Conservation (phyloP, 2,329 filamentous ascomycete genomes). For the Botryotinia calthae region DNA sequence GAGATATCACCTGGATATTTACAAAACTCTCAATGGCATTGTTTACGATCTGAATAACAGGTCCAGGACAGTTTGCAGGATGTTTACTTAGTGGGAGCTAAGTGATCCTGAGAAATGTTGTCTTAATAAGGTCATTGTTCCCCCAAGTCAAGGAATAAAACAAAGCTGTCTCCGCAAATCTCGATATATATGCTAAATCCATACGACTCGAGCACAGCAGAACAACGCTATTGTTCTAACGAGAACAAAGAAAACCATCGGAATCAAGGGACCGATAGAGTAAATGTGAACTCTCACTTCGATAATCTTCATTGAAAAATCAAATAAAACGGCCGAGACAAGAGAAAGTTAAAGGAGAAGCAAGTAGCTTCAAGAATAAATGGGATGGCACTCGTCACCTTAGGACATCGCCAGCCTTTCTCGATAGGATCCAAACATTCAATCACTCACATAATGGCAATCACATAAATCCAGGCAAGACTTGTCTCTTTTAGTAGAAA, state of each 20-base stretch:
- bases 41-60: not conserved
- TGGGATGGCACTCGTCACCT: not conserved
- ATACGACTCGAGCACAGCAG: not conserved
- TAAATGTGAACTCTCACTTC: not conserved
- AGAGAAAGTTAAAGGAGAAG: not conserved
- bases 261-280: not conserved
- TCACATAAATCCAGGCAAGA: not conserved
- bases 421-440: no score
- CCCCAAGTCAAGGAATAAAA: not conserved
- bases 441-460: not conserved
- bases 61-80: not conserved
- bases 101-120: not conserved
- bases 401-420: no score
- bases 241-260: not conserved
- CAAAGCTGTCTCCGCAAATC: not conserved
- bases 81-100: not conserved
- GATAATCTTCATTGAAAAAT: no score
- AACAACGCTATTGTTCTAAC: not conserved
- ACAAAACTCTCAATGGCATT: not conserved
- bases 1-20: not conserved
- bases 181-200: not conserved
- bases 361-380: not conserved
- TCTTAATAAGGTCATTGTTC: not conserved
- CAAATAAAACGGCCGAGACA: no score
- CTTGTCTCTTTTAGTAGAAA: not conserved